Evolutionary conservation across 257 asterid genomes (phyloP), one percentile per base, ranked within the genome.

Genomic region (Solanum paucissectum): DNA sequence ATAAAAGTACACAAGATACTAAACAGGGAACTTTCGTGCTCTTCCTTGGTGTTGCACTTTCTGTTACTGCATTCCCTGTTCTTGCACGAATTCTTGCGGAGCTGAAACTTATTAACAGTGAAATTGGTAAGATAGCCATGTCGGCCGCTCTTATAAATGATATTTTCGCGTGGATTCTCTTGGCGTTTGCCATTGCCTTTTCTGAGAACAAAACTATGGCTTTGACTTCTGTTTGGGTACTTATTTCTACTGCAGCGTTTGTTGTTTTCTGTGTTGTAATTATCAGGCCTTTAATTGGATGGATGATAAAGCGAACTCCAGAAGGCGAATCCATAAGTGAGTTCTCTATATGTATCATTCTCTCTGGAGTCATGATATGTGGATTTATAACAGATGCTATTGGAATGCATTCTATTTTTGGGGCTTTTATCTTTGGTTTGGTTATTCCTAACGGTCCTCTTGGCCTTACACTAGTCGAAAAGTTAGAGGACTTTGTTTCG

Each of bases 31-130:
- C 18, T 5, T 82, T 82, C 42, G 14, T 82, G 36, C 86, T 82
- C 44, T 82, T 82, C 86, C 86, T 82, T 49, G 86, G 86, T 9
- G 90, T 88, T 7, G 90, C 88, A 20, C 88, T 88, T 46, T 88
- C 88, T 23, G 84, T 86, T 25, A 88, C 90, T 4, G 88, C 90
- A 66, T 88, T 88, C 33, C 90, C 90, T 13, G 90, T 88, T 42
- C 84, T 89, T 84, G 91, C 91, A 16, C 88, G 91, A 32, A 89
- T 89, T 21, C 84, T 89, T 3, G 91, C 91, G 5, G 89, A 89
- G 74, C 38, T 89, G 32, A 89, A 89, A 64, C 87, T 89, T 25
- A 69, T 89, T 12, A 89, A 88, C 69, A 87, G 89, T 7, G 87
- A 86, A 62, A 83, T 89, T 60, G 91, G 91, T 60, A 42, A 21